Percentiles rank a stretch among this genome's conserved stretches.
These are phyloP conservation scores for Argentina anserina DNA, from an alignment of 306 rosid genomes.

Conservation along the genomic window DNA sequence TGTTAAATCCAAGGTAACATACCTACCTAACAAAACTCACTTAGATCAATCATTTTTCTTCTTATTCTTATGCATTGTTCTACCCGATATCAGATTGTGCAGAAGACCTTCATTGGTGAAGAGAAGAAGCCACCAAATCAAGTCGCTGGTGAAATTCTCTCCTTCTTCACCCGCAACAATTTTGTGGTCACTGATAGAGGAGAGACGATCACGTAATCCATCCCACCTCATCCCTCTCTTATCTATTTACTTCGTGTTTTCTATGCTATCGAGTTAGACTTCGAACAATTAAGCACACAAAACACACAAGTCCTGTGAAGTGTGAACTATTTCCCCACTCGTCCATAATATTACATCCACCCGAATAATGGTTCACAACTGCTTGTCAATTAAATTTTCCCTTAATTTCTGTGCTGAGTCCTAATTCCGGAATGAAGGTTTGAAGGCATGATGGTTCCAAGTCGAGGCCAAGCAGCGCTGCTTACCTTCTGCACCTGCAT, in stretches of 20 bases:
- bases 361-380: background rate
- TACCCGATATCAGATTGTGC: slow-evolving; percentile 51
- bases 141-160: slow-evolving; percentile 80
- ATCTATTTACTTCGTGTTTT: background rate
- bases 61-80: background rate
- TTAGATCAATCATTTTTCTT: background rate
- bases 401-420: background rate
- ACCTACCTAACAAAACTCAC: background rate
- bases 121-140: slow-evolving; percentile 58
- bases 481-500: slow-evolving; percentile 90
- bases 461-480: slow-evolving; percentile 79
- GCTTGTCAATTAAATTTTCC: background rate
- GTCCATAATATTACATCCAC: background rate
- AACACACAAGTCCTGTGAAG: too few species aligned
- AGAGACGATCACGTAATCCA: slow-evolving; percentile 73
- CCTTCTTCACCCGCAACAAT: slow-evolving; percentile 87
- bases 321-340: background rate
- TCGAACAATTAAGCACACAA: background rate
- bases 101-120: slow-evolving; percentile 70
- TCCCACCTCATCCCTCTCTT: background rate
- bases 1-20: slow-evolving; percentile 75
- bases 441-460: slow-evolving; percentile 87
- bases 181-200: slow-evolving; percentile 70
- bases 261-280: background rate
- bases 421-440: slow-evolving; percentile 47